These are phyloP conservation scores for Microascus cirrosus DNA, from an alignment of 2,329 filamentous ascomycete species.

Conservation along the genomic window DNA sequence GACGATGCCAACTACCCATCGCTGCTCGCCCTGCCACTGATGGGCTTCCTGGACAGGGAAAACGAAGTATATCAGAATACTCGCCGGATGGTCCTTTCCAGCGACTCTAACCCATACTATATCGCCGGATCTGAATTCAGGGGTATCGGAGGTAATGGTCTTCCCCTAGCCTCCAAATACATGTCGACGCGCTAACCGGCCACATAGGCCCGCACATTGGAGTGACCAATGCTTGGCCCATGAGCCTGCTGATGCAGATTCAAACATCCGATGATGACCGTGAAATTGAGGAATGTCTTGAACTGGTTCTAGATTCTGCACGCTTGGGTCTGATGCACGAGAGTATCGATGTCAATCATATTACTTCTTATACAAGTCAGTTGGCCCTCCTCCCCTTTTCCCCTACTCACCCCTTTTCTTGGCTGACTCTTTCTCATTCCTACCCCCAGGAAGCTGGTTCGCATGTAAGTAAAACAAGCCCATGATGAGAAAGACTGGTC, in stretches of 20 bases:
- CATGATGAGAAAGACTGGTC: neutral
- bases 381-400: constrained; percentile 6
- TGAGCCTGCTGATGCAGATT: constrained; percentile 85
- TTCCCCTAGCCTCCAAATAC: neutral
- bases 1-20: constrained; percentile 84
- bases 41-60: constrained; percentile 58
- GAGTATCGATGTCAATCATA: constrained; percentile 69
- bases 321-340: constrained; percentile 80
- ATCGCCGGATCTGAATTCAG: constrained; percentile 65
- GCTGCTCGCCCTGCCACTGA: constrained; percentile 63
- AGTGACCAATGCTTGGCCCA: constrained; percentile 87
- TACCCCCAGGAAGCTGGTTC: constrained; percentile 66
- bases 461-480: constrained; percentile 42
- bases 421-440: constrained; percentile 7
- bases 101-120: constrained; percentile 78
- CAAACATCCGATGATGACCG: constrained; percentile 76
- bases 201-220: constrained; percentile 56
- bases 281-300: constrained; percentile 67
- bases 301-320: constrained; percentile 64
- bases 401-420: neutral
- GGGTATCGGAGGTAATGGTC: constrained; percentile 68
- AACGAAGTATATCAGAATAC: constrained; percentile 81
- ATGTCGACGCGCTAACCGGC: neutral
- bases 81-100: constrained; percentile 62
- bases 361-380: constrained; percentile 60